Evolutionary conservation across 768 basidiomycete genomes (phyloP), one percentile per base, ranked within the genome.

Genomic region (Agaricus bisporus): DNA sequence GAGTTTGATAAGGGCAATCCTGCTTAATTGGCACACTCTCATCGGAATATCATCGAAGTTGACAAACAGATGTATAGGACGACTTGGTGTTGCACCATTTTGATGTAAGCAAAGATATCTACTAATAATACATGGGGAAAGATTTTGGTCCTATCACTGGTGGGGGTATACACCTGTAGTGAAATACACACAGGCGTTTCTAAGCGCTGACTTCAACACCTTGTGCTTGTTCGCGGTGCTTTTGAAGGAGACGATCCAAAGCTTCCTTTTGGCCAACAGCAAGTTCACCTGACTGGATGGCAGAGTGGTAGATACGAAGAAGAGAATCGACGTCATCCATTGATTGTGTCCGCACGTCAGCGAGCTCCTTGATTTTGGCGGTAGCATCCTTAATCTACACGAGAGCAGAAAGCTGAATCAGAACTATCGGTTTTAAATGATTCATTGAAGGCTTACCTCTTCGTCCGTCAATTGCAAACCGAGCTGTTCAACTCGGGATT

Each of bases 291-390:
- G 86, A 86, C 65, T 88, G 85, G 68, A 98, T 93, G 32, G 88
- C 93, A 49, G 88, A 88, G 77, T 98, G 94, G 72, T 97, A 98
- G 38, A 98, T 80, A 66, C 97, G 91, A 42, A 99, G 80, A 36
- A 99, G 84, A 29, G 92, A 90, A 71, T 99, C 97, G 56, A 99
- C 97, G 65, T 98, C 95, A 64, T 98, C 95, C 93, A 99, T 98
- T 11, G 90, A 92, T 69, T 99, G 97, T 9, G 95, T 98, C 58
- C 92, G 86, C 51, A 98, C 91, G 64, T 99, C 97, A 9, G 97
- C 97, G 51, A 99, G 86, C 70, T 97, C 94, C 83, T 99, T 99
- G 79, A 98, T 98, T 82, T 97, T 98, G 71, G 88, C 86, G 3
- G 97, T 98, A 26, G 92, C 95, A 60, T 98, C 97, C 85, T 98